These are phyloP conservation scores for Aspergillus fijiensis DNA, from an alignment of 2,329 filamentous ascomycete species.

Conservation along the genomic window DNA sequence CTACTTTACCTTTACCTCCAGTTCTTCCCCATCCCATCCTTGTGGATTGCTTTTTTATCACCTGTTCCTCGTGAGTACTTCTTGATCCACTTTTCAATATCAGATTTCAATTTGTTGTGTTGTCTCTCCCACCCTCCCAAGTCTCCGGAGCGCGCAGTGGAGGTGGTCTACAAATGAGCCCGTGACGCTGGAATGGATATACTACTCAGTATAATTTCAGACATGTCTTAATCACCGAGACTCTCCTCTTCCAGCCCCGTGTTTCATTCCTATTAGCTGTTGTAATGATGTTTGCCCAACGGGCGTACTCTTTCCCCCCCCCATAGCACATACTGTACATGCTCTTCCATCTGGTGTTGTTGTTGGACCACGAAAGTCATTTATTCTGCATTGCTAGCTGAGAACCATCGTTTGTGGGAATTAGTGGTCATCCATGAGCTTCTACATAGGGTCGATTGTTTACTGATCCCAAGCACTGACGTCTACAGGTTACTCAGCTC, in stretches of 20 bases:
- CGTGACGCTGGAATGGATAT: slow-evolving; percentile 1
- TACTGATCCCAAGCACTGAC: slow-evolving; percentile 17
- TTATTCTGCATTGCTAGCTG: slow-evolving; percentile 14
- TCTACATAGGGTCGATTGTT: slow-evolving; percentile 1
- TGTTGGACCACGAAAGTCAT: slow-evolving; percentile 11
- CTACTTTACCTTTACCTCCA: too few species aligned
- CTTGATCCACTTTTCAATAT: neutral
- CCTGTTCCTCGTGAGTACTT: neutral
- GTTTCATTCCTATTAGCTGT: neutral
- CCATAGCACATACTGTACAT: neutral
- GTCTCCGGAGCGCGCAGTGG: slow-evolving; percentile 5
- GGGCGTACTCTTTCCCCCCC: neutral
- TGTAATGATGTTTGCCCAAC: neutral
- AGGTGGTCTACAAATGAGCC: neutral
- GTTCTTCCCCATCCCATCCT: neutral
- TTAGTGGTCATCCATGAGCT: neutral
- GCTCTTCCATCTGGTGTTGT: neutral
- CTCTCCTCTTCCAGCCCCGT: neutral
- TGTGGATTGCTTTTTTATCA: neutral
- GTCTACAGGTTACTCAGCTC: slow-evolving; percentile 16
- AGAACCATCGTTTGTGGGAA: slow-evolving; percentile 10
- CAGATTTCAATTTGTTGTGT: neutral
- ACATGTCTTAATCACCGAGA: neutral
- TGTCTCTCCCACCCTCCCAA: neutral
- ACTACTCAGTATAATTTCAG: neutral